Base-by-base conservation (phyloP, 2,329 filamentous ascomycete species). In the Ambrosiella cleistominuta region DNA sequence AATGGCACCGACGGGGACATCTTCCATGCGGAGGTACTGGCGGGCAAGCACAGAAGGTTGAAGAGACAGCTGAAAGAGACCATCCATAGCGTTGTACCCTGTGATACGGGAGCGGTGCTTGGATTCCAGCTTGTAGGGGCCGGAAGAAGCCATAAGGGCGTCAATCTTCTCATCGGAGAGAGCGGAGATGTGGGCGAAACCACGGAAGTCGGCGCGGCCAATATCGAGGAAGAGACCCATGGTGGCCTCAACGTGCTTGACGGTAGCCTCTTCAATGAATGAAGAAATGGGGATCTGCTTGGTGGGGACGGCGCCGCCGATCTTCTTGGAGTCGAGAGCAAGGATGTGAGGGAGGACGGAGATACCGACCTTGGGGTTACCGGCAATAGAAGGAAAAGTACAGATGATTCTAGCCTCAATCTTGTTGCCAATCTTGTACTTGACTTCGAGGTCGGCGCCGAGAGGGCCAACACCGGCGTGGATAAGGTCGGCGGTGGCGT, bases 161-260 rank as follows among this genome's bases (percentile, higher is more conserved):
- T 97, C 93, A 57, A 96, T 79, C 68, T 93, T 95, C 63, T 85
- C 84, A 68, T 98, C 91, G 60, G 91, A 86, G 61, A 98, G 79
- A 62, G 87, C 81, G 0, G 93, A 98, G 63, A 98, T 94, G 69
- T 98, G 93, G 19, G 94, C 89, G 66, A 96, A 98, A 8, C 88
- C 88, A n/a, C 80, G 74, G 2, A 91, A 74, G 37, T 82, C 88
- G 3, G 69, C 62, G 13, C 71, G 63, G 1, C 82, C 83, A 44
- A 89, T 71, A 63, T 86, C 80, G 7, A 89, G 76, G 65, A 94
- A 95, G 1, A 96, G 74, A 57, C 93, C 94, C 61, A 91, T 79
- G 2, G 83, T 82, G 4, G 82, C 75, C 63, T 94, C 86, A 2
- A 96, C 88, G 63, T 85, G 85, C 57, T 82, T 78, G 7, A 98